Base-by-base conservation (phyloP, 208 protist species). In the Crithidia bombi region DNA sequence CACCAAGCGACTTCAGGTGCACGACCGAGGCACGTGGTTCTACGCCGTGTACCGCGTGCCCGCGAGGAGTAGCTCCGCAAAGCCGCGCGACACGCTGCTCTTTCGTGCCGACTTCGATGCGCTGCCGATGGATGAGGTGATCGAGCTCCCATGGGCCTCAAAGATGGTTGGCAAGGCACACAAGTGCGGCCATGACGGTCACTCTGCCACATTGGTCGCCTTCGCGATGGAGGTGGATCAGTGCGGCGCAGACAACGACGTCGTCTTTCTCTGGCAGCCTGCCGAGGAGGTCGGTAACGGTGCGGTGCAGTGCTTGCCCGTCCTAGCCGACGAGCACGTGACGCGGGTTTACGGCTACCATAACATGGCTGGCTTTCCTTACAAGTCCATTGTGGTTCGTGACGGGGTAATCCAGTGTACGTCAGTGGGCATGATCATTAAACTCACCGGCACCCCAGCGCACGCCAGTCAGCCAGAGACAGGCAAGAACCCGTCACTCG, bases 201-300 rank as follows among this genome's bases (percentile, higher is more conserved):
- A 83, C 69, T 73, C 69, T 30, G 55, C 78, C 28, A 79, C 72
- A 1, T 59, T 83, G 38, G 70, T 59, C 23, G 78, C 68, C 64
- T 83, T 83, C 54, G 78, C 78, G 7, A 78, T 83, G 73, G 78
- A 79, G 65, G 78, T 79, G 51, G 78, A 83, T 39, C 72, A 83
- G 73, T 71, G 68, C 35, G 78, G 78, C 11, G 69, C 73, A 19
- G 65, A 66, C 38, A 75, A 79, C 65, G 74, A 83, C 62, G 56
- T 83, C 28, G 74, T 79, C 39, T 83, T 83, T 51, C 73, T 83
- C 21, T 83, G 73, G 73, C 78, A 83, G 65, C 78, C 78, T 0
- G 73, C 78, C 9, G 78, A 79, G 69, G 78, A 83, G 61, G 56
- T 83, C 1, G 73, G 78, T 15, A 64, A 25, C 30, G 73, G 78